Evolutionary conservation across 148 eudicot species (phyloP).

Genomic region (Rhododendron williamsianum): DNA sequence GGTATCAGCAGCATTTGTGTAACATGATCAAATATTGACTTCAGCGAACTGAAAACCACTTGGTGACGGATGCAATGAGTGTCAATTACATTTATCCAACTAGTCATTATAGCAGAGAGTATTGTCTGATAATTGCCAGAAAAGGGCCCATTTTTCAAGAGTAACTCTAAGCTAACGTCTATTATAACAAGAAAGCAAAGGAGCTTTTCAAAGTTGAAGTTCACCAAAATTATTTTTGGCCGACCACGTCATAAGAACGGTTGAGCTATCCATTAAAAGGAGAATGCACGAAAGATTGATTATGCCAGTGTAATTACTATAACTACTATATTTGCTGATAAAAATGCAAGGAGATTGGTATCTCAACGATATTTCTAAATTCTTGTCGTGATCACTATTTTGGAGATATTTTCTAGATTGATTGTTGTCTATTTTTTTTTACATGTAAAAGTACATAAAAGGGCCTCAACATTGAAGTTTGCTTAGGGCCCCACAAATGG

Average conservation of each 20-base stretch:
- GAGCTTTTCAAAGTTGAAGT: too few relatives aligned
- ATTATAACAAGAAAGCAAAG: too few relatives aligned
- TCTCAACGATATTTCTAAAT: too few relatives aligned
- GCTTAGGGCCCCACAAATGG: background rate
- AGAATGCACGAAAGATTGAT: too few relatives aligned
- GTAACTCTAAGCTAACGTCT: background rate
- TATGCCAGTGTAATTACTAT: too few relatives aligned
- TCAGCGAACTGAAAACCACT: background rate
- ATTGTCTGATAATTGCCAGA: background rate
- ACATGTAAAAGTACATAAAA: too few relatives aligned
- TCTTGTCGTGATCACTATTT: too few relatives aligned
- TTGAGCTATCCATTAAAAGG: background rate
- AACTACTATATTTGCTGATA: too few relatives aligned
- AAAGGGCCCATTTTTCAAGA: background rate
- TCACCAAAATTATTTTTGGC: background rate
- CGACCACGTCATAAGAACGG: background rate
- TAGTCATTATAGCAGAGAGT: background rate
- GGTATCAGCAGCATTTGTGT: background rate
- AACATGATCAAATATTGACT: background rate
- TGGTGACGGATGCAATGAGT: background rate
- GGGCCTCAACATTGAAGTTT: background rate
- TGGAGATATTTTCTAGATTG: too few relatives aligned
- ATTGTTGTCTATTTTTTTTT: too few relatives aligned
- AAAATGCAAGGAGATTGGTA: too few relatives aligned
- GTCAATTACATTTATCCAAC: background rate